Conservation (phyloP, 1,284 basidiomycete genomes). For the Fomitopsis palustris region DNA sequence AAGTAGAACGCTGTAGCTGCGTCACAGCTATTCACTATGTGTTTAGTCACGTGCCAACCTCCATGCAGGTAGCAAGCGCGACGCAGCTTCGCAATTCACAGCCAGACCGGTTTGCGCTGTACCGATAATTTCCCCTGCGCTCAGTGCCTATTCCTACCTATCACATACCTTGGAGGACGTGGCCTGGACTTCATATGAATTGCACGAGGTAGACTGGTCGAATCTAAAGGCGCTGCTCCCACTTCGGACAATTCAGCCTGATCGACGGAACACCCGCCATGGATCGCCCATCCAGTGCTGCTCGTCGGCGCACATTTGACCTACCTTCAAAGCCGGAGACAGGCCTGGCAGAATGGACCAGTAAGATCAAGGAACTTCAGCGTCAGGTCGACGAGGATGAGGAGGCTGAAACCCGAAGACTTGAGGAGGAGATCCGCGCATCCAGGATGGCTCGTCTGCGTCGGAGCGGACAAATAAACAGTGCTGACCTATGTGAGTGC, state of each 20-base stretch:
- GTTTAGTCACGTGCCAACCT: no score
- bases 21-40: no score
- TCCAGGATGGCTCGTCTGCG: constrained; percentile 65
- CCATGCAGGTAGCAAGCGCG: no score
- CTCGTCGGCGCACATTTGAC: constrained; percentile 35
- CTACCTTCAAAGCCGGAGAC: constrained; percentile 46
- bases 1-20: no score
- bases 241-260: neutral
- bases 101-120: no score
- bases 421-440: constrained; percentile 74
- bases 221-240: neutral
- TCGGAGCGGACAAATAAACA: constrained; percentile 44
- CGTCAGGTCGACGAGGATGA: constrained; percentile 77
- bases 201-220: neutral
- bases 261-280: constrained; percentile 2
- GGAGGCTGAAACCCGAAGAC: constrained; percentile 64
- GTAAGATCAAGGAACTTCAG: constrained; percentile 72
- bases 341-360: constrained; percentile 76
- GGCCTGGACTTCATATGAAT: neutral
- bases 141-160: no score
- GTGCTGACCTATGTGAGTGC: constrained; percentile 43
- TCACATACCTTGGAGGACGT: no score
- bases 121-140: no score
- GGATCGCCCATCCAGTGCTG: constrained; percentile 11
- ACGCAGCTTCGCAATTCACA: no score